Evolutionary conservation across 2,329 filamentous ascomycete genomes (phyloP).

Genomic region (Xylaria sp.): DNA sequence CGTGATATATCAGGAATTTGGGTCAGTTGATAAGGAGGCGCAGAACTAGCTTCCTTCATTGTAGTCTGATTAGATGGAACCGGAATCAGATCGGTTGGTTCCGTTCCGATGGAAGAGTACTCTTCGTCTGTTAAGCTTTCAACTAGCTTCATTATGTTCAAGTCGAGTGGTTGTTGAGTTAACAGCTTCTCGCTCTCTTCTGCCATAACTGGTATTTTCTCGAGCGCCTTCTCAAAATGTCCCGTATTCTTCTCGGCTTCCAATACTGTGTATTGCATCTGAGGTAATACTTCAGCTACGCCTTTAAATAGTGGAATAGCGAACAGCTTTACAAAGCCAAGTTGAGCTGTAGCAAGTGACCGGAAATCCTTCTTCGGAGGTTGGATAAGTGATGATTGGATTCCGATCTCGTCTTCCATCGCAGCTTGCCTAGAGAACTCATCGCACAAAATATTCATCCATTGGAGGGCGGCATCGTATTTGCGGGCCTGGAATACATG

Average conservation of each 20-base stretch:
- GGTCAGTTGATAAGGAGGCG: slow-evolving; percentile 42
- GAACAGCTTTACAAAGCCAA: slow-evolving; percentile 97
- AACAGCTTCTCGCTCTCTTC: slow-evolving; percentile 51
- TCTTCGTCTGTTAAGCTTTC: slow-evolving; percentile 53
- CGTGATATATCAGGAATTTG: slow-evolving; percentile 49
- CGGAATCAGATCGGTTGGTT: slow-evolving; percentile 37
- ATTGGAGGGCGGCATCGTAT: slow-evolving; percentile 82
- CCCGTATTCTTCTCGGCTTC: slow-evolving; percentile 82
- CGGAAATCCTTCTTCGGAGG: slow-evolving; percentile 84
- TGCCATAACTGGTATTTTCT: slow-evolving; percentile 66
- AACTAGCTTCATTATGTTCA: slow-evolving; percentile 50
- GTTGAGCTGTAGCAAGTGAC: slow-evolving; percentile 86
- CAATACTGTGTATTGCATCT: slow-evolving; percentile 83
- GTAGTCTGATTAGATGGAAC: slow-evolving; percentile 43
- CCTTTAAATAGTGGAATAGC: slow-evolving; percentile 91
- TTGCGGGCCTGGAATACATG: slow-evolving; percentile 73
- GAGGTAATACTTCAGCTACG: slow-evolving; percentile 85
- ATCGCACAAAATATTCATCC: slow-evolving; percentile 94
- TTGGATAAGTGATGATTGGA: slow-evolving; percentile 87
- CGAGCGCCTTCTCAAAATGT: slow-evolving; percentile 76
- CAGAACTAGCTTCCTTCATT: slow-evolving; percentile 43
- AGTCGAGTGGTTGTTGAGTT: slow-evolving; percentile 57
- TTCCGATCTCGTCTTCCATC: slow-evolving; percentile 89
- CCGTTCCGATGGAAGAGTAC: slow-evolving; percentile 35
- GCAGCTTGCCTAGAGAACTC: slow-evolving; percentile 93